phyloP scores from a whole-genome alignment of 2,329 filamentous ascomycete species.

The Epichloe amarillans region DNA sequence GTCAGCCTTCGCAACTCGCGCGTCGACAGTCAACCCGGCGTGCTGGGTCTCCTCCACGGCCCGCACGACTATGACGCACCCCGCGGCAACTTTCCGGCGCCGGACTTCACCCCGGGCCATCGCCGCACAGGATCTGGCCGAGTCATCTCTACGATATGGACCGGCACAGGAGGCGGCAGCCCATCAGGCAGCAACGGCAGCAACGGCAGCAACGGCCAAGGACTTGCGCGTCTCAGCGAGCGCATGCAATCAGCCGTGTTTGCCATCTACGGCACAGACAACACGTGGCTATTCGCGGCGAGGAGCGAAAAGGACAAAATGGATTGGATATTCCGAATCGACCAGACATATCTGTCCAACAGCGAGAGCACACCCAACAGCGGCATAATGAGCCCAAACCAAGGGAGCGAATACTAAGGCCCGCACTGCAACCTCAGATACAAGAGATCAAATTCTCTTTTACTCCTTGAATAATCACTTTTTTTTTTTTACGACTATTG shows the following conservation, averaged over 20 bases:
- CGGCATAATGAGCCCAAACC: constrained; percentile 22
- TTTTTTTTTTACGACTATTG: background rate
- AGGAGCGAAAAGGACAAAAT: constrained; percentile 83
- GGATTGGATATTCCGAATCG: constrained; percentile 93
- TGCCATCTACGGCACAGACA: constrained; percentile 86
- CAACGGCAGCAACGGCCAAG: constrained; percentile 17
- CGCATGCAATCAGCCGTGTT: constrained; percentile 63
- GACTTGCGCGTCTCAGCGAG: constrained; percentile 41
- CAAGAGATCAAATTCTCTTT: no score
- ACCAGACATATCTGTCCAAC: constrained; percentile 55
- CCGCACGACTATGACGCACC: constrained; percentile 26
- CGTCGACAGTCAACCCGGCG: constrained; percentile 85
- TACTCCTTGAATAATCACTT: background rate
- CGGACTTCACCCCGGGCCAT: constrained; percentile 32
- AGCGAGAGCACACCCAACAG: constrained; percentile 27
- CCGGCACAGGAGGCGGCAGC: constrained; percentile 26
- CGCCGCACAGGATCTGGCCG: constrained; percentile 37
- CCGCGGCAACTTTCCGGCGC: constrained; percentile 16
- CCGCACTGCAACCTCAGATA: background rate
- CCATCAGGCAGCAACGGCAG: constrained; percentile 8
- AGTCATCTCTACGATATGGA: constrained; percentile 43
- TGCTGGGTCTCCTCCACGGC: constrained; percentile 59
- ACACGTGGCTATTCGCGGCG: constrained; percentile 89
- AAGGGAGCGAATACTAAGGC: constrained; percentile 18
- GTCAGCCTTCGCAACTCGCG: constrained; percentile 80